Percentiles rank a stretch among this genome's conserved stretches.
Conservation (phyloP, 371 early-diverging fungal genomes). For the Sporodiniella umbellata region DNA sequence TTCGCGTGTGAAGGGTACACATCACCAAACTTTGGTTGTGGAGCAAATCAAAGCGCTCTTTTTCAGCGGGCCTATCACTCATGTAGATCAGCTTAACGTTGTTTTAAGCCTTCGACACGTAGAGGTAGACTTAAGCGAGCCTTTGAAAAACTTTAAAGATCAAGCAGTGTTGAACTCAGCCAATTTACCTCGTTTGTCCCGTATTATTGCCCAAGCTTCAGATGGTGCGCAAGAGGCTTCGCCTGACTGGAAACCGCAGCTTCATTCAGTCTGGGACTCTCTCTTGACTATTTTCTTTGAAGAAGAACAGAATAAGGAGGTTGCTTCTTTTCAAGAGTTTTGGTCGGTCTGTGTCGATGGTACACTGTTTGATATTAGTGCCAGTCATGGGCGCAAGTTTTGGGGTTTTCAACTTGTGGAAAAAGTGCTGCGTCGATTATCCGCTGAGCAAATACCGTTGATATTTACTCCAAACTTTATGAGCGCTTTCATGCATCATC, state of each 20-base stretch:
- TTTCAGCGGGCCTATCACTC: slow-evolving; percentile 56
- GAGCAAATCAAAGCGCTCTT: slow-evolving; percentile 50
- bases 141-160: slow-evolving; percentile 51
- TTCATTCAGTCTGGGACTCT: slow-evolving; percentile 81
- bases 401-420: slow-evolving; percentile 86
- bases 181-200: slow-evolving; percentile 55
- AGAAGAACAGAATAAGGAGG: slow-evolving; percentile 13
- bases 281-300: slow-evolving; percentile 57
- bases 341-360: slow-evolving; percentile 81
- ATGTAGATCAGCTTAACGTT: slow-evolving; percentile 71
- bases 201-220: slow-evolving; percentile 51
- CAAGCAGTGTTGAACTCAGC: slow-evolving; percentile 47
- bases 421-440: slow-evolving; percentile 61
- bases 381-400: slow-evolving; percentile 83
- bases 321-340: slow-evolving; percentile 69
- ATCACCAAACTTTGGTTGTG: slow-evolving; percentile 32
- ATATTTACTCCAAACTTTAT: slow-evolving; percentile 83
- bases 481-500: slow-evolving; percentile 78
- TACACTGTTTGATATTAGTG: slow-evolving; percentile 63
- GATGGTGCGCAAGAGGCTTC: slow-evolving; percentile 47
- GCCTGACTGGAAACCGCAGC: slow-evolving; percentile 69
- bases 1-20: slow-evolving; percentile 35
- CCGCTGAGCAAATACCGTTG: slow-evolving; percentile 62
- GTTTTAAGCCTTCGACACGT: slow-evolving; percentile 52
- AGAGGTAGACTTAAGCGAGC: slow-evolving; percentile 35